Percentiles rank a stretch among this genome's conserved stretches.
Conservation (phyloP, 108 stramenopile species). For the Nannochloropsis gaditana region DNA sequence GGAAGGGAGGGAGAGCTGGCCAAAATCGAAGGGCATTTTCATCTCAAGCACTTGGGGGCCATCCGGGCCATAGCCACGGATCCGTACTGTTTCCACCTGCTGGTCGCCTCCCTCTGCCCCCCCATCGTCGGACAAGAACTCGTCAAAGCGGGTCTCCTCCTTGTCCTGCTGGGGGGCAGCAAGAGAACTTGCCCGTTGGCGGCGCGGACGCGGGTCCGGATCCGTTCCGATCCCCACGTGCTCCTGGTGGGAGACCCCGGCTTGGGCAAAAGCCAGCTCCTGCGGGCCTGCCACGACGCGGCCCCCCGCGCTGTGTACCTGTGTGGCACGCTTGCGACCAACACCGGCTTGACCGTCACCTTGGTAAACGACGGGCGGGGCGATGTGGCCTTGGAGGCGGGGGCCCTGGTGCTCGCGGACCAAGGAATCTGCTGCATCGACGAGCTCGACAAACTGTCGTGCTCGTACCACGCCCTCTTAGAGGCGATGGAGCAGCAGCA, state of each 20-base stretch:
- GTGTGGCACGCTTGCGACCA: conserved; percentile 90
- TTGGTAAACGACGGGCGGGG: conserved; percentile 77
- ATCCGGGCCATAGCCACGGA: conserved; percentile 34
- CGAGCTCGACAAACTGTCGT: conserved; percentile 94
- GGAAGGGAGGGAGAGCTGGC: conserved; percentile 8
- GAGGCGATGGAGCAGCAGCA: conserved; percentile 99
- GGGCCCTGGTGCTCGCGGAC: conserved; percentile 90
- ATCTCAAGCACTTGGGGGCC: conserved; percentile 25
- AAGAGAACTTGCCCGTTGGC: neutral
- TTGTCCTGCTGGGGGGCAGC: conserved; percentile 90
- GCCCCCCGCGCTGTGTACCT: conserved; percentile 90
- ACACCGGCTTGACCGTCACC: conserved; percentile 76
- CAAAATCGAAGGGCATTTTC: conserved; percentile 18
- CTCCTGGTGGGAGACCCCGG: conserved; percentile 64
- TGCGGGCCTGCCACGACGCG: conserved; percentile 76
- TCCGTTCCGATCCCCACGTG: conserved; percentile 48
- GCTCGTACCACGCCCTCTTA: conserved; percentile 66
- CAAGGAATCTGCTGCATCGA: conserved; percentile 96
- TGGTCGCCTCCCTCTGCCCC: conserved; percentile 86
- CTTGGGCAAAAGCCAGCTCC: conserved; percentile 94
- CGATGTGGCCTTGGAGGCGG: conserved; percentile 86
- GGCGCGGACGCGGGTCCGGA: conserved; percentile 21
- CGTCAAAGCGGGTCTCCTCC: conserved; percentile 92
- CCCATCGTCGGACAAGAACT: conserved; percentile 92
- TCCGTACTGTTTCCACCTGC: conserved; percentile 72